Base-by-base conservation (phyloP, 169 alveolate genomes). In the Theileria orientalis region DNA sequence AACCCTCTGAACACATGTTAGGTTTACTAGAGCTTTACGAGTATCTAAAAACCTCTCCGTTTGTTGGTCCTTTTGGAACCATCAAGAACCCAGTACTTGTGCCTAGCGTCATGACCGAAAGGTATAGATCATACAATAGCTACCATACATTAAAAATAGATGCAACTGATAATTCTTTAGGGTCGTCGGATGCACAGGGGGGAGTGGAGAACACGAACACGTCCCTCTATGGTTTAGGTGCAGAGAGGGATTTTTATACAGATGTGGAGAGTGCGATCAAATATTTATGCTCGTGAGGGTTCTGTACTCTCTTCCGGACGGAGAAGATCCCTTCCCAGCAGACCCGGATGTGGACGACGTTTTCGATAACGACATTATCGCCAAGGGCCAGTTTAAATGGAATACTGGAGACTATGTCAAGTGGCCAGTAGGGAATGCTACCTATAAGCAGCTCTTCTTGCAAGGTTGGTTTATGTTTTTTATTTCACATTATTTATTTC, bases 261-360 rank as follows among this genome's bases (percentile, higher is more conserved):
- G 97, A 23, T 93, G 97, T 59, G 97, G 96, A 41, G 97, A 93
- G 69, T 93, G 97, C 66, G 97, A 93, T 69, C 97, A 93, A 85
- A 93, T 93, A 47, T 93, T 93, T 89, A 93, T 93, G 97, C 90
- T 91, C 46, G 97, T 93, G 7, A 83, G 96, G 16, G 94, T 93
- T 47, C 35, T 82, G 44, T 92, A 91, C 85, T 85, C 94, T 2
- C 78, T 90, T 30, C 92, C 90, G 23, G 95, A 92, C 63, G 95
- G 96, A 5, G 87, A 88, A 25, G 95, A 92, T 44, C 95, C 96
- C 33, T 91, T 92, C 84, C 95, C 95, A 9, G 74, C 74, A 6
- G 93, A 90, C 60, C 94, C 92, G 46, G 94, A 93, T 64, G 92
- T 92, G 44, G 94, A 91, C 70, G 97, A 93, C 62, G 94, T 90